These are phyloP conservation scores for Jimgerdemannia flammicorona DNA, from an alignment of 192 early-diverging fungal genomes.

Conservation along the genomic window DNA sequence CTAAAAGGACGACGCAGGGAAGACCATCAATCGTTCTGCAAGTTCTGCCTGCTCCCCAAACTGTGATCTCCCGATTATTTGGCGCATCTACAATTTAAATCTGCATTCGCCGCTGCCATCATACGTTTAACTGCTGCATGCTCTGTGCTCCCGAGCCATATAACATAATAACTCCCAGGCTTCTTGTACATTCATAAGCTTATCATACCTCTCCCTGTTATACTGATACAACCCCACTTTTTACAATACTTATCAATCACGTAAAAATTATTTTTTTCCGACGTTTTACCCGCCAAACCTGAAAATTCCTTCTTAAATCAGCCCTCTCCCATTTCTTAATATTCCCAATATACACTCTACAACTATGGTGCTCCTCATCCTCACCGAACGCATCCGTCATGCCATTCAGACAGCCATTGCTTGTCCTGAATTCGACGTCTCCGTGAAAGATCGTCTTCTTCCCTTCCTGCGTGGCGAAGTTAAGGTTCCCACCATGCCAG, in stretches of 20 bases:
- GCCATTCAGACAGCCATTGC: constrained; percentile 14
- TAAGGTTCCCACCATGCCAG: not conserved
- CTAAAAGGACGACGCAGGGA: too few relatives aligned
- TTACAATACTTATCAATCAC: not conserved
- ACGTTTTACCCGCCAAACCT: not conserved
- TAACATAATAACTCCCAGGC: not conserved
- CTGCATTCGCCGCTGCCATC: not conserved
- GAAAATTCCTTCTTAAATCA: not conserved
- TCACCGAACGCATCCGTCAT: constrained; percentile 21
- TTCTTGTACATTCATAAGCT: not conserved
- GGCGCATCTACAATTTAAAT: not conserved
- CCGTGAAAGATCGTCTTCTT: constrained; percentile 15
- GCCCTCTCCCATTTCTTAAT: not conserved
- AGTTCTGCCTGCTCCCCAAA: too few relatives aligned
- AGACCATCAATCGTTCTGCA: too few relatives aligned
- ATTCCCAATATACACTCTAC: not conserved
- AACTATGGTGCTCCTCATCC: constrained; percentile 17
- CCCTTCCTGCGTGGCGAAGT: constrained; percentile 6
- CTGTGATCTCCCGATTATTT: too few relatives aligned
- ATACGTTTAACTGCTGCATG: not conserved
- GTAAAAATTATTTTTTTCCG: not conserved
- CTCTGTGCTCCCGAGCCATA: not conserved
- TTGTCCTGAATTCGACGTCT: constrained; percentile 21
- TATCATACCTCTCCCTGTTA: not conserved
- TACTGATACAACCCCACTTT: not conserved